Evolutionary conservation across 2,329 filamentous ascomycete species (phyloP).

Genomic region (Ilyonectria mors-panacis): DNA sequence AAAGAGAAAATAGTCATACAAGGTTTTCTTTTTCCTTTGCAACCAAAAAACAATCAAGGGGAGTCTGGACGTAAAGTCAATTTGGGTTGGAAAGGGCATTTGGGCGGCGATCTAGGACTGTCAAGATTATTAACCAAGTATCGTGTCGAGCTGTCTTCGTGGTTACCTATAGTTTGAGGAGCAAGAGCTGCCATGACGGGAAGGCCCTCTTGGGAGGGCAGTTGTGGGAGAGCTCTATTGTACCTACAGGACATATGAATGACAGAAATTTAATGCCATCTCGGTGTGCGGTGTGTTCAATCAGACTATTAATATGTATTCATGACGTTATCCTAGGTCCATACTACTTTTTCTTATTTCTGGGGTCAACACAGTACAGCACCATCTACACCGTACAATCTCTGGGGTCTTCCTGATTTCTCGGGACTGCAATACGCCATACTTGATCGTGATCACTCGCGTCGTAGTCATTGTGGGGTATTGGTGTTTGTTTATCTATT

Average conservation of each 20-base stretch:
- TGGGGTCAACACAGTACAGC: too few species aligned
- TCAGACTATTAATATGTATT: not conserved
- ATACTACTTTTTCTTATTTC: too few species aligned
- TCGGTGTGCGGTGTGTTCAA: not conserved
- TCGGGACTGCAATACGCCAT: too few species aligned
- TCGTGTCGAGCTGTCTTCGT: slow-evolving; percentile 41
- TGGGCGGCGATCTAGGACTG: slow-evolving; percentile 43
- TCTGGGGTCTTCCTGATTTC: too few species aligned
- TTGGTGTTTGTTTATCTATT: too few species aligned
- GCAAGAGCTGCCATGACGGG: slow-evolving; percentile 31
- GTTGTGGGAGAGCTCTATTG: slow-evolving; percentile 34
- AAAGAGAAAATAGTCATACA: slow-evolving; percentile 49
- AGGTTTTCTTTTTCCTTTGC: slow-evolving; percentile 47
- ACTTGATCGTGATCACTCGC: too few species aligned
- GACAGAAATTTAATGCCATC: slow-evolving; percentile 42
- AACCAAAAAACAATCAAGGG: slow-evolving; percentile 38
- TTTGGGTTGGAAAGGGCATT: slow-evolving; percentile 43
- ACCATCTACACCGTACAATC: too few species aligned
- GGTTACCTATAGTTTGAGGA: slow-evolving; percentile 32
- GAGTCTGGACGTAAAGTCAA: slow-evolving; percentile 46
- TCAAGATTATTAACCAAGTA: slow-evolving; percentile 42
- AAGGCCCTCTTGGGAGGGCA: slow-evolving; percentile 21
- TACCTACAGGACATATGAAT: slow-evolving; percentile 46
- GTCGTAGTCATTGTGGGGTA: too few species aligned
- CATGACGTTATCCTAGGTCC: too few species aligned